Percentiles rank a stretch among this genome's conserved stretches.
These are phyloP conservation scores for Dipodascopsis uninucleata DNA, from an alignment of 805 yeast genomes.

Conservation along the genomic window DNA sequence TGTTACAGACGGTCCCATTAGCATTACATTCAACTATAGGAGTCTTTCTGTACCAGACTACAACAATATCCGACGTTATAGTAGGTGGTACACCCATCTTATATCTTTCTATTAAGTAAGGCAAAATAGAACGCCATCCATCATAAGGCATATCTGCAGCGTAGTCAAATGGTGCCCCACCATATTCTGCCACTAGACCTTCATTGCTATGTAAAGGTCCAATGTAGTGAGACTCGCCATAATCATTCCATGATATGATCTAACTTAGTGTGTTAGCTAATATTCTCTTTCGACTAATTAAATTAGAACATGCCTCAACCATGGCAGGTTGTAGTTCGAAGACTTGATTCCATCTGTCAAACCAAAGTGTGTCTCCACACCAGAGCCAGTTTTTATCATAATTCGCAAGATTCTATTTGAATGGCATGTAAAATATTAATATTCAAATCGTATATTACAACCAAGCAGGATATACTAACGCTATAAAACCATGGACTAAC, in stretches of 20 bases:
- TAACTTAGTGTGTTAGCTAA: constrained; percentile 1
- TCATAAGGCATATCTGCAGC: constrained; percentile 3
- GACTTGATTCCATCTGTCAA: constrained; percentile 9
- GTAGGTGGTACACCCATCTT: constrained; percentile 1
- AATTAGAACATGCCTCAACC: neutral
- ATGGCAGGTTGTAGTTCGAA: constrained; percentile 8
- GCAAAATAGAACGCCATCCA: constrained; percentile 2
- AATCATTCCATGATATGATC: constrained; percentile 15
- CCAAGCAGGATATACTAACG: no score
- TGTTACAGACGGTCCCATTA: neutral
- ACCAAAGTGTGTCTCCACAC: constrained; percentile 8
- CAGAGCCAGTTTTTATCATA: constrained; percentile 9
- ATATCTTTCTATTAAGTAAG: neutral
- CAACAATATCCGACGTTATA: neutral
- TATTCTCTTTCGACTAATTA: neutral
- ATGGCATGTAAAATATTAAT: no score
- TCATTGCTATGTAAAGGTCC: constrained; percentile 5
- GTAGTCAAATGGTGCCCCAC: neutral
- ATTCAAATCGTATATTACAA: no score
- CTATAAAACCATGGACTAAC: constrained; percentile 11
- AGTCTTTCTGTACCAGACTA: neutral
- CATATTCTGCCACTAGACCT: neutral
- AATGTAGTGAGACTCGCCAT: constrained; percentile 14
- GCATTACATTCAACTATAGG: neutral
- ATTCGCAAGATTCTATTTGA: constrained; percentile 7